Evolutionary conservation across 345 rosid species (phyloP).

Genomic region (Dimocarpus longan): DNA sequence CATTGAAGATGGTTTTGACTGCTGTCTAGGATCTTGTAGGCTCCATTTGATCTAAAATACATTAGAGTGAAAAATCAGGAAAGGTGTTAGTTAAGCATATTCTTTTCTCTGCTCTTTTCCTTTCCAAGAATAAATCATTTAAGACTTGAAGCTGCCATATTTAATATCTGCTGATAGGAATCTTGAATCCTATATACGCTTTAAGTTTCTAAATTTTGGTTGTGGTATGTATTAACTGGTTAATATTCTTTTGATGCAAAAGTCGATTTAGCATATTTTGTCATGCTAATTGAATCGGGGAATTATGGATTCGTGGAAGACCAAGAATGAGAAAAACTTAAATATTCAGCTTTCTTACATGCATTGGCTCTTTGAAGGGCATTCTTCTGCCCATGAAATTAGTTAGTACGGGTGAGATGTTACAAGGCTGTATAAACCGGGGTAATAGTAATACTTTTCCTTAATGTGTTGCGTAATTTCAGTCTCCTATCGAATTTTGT

Average conservation of each 20-base stretch:
- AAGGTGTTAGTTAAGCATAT: not conserved
- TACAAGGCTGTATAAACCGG: not conserved
- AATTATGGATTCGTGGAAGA: conserved; percentile 5
- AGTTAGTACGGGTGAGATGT: not conserved
- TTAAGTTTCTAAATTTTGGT: not conserved
- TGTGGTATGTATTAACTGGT: not conserved
- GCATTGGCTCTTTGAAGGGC: not conserved
- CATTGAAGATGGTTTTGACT: not conserved
- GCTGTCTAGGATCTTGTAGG: not conserved
- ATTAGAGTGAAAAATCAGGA: not conserved
- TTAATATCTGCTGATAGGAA: not conserved
- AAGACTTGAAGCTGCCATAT: not conserved
- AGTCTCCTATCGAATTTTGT: not conserved
- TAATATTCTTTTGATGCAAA: not conserved
- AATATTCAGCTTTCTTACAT: not conserved
- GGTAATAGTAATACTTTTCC: not conserved
- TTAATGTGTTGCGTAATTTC: not conserved
- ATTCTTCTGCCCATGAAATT: not conserved
- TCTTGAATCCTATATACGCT: not conserved
- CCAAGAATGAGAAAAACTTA: not conserved
- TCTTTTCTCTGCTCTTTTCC: not conserved
- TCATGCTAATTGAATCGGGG: conserved; percentile 1
- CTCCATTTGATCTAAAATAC: not conserved
- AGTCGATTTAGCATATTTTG: not conserved
- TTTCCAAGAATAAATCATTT: not conserved